These are phyloP conservation scores for Penicillium daleae DNA, from an alignment of 495 filamentous ascomycete species.

Conservation along the genomic window DNA sequence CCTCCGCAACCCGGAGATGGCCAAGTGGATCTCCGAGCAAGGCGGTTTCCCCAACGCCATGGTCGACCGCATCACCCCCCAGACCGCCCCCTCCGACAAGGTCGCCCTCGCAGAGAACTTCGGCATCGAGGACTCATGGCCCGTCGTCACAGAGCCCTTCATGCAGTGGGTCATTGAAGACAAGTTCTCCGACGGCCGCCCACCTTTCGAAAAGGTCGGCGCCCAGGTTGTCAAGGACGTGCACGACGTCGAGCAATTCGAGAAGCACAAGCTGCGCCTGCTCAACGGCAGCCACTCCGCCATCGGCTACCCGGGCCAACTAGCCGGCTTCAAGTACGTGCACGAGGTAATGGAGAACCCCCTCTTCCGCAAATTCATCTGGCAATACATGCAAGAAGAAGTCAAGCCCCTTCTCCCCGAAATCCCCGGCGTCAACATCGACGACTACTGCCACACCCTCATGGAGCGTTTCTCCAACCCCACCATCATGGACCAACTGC, in stretches of 20 bases:
- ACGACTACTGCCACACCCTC: slow-evolving; percentile 49
- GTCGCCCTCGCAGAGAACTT: slow-evolving; percentile 39
- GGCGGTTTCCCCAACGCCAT: slow-evolving; percentile 54
- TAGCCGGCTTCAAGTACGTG: slow-evolving; percentile 52
- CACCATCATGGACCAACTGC: slow-evolving; percentile 51
- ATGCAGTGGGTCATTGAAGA: slow-evolving; percentile 56
- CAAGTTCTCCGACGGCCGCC: slow-evolving; percentile 51
- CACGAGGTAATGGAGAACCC: slow-evolving; percentile 52
- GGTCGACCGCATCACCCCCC: slow-evolving; percentile 55
- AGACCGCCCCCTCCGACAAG: slow-evolving; percentile 46
- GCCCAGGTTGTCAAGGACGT: slow-evolving; percentile 52
- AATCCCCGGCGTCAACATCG: slow-evolving; percentile 50
- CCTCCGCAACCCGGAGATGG: slow-evolving; percentile 44
- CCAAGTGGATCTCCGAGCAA: slow-evolving; percentile 47
- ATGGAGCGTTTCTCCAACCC: slow-evolving; percentile 55
- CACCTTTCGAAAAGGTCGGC: slow-evolving; percentile 50
- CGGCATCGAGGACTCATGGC: slow-evolving; percentile 50
- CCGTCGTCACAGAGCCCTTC: slow-evolving; percentile 54
- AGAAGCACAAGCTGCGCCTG: slow-evolving; percentile 55
- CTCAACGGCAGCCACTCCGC: slow-evolving; percentile 53
- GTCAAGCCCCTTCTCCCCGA: slow-evolving; percentile 50
- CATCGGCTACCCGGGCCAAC: slow-evolving; percentile 48
- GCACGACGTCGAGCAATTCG: slow-evolving; percentile 50
- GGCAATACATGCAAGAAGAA: slow-evolving; percentile 56
- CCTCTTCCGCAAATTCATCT: slow-evolving; percentile 42